Base-by-base conservation (phyloP, 2,329 filamentous ascomycete genomes). In the Microsporum canis region DNA sequence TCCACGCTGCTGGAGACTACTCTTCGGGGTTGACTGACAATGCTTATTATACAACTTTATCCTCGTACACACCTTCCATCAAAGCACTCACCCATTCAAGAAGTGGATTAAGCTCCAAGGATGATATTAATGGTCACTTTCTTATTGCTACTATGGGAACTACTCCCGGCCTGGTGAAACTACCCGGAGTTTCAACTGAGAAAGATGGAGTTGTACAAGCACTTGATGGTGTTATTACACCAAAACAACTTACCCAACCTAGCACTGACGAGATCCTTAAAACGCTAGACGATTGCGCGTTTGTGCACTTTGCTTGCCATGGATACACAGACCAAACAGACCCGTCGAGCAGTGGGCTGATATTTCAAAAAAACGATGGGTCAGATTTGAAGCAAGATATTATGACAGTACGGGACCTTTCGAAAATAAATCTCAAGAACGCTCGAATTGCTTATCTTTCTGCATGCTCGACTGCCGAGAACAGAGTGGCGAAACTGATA, bases 391-490 rank as follows among this genome's bases (percentile, higher is more conserved):
- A 29, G 33, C 58, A 53, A 17, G 47, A 60, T 4, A 27, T 47
- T 3, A 23, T 60, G 10, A 51, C 29, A 5, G 33, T 60, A 3
- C 41, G 31, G 17, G 45, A 60, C 5, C 14, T 60, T 31, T 38
- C 47, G 12, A 17, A 56, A 23, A 27, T 57, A n/a, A 27, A 53
- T 3, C 57, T 66, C 14, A 33, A 63, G 12, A 60, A 66, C 39
- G 68, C 66, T 5, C 63, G 62, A 34, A 58, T 75, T 3, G 72
- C 72, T 1, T 75, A 71, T 63, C 69, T 76, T 0, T 75, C 72
- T 1, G 72, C 73, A 0, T 76, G 73, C 63, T 75, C 70, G 10
- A 74, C 73, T 0, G 72, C 71, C 1, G 63, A 72, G 58, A 69
- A 68, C 43, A 63, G 62, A 12, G 64, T 64, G 0, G 47, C 17